Evolutionary conservation across 495 filamentous ascomycete species (phyloP).

Genomic region (Lepraria neglecta): DNA sequence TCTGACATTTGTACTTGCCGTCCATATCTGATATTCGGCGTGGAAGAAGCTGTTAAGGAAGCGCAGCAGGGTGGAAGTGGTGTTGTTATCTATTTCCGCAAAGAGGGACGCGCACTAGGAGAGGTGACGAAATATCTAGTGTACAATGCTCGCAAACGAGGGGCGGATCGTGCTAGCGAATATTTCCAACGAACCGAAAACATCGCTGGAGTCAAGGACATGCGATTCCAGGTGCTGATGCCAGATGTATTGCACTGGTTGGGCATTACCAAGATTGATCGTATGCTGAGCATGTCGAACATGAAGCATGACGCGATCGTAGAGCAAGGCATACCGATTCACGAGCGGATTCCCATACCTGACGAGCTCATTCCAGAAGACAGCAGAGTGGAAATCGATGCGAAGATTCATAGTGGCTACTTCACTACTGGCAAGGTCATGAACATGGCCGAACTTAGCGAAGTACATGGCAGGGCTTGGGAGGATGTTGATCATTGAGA

Average conservation of each 20-base stretch:
- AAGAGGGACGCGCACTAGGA: constrained; percentile 84
- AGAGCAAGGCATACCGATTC: constrained; percentile 87
- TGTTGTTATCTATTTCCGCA: constrained; percentile 98
- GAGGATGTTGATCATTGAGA: constrained; percentile 47
- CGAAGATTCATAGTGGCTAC: constrained; percentile 89
- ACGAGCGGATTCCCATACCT: constrained; percentile 88
- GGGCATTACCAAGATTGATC: constrained; percentile 96
- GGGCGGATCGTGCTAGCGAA: constrained; percentile 61
- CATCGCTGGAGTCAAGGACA: constrained; percentile 94
- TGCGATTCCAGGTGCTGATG: constrained; percentile 99
- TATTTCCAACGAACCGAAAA: constrained; percentile 97
- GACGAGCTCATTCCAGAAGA: constrained; percentile 92
- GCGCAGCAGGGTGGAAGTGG: constrained; percentile 91
- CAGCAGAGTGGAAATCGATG: constrained; percentile 95
- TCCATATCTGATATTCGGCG: constrained; percentile 93
- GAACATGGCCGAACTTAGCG: constrained; percentile 75
- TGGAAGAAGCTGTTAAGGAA: constrained; percentile 93
- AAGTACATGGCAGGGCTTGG: constrained; percentile 88
- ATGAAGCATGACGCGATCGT: constrained; percentile 99
- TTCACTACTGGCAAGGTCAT: constrained; percentile 90
- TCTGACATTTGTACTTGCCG: constrained; percentile 98
- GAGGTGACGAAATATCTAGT: constrained; percentile 97
- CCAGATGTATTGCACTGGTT: constrained; percentile 93
- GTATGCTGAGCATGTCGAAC: constrained; percentile 98
- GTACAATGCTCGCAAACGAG: constrained; percentile 73